Evolutionary conservation across 2,329 filamentous ascomycete species (phyloP).

Genomic region (Aspergillus amoenus): DNA sequence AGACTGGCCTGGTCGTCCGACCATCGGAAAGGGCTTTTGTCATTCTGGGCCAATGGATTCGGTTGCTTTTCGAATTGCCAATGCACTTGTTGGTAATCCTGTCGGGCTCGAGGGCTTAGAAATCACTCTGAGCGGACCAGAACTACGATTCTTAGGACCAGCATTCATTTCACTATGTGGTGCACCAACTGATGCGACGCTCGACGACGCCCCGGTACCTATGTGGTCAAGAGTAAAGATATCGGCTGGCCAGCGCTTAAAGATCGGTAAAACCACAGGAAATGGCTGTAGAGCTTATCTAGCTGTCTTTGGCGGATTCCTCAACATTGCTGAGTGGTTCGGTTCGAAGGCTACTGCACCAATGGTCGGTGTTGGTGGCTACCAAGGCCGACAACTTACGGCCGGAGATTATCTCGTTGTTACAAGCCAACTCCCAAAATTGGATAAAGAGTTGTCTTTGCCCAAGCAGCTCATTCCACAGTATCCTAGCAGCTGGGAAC

Average conservation of each 20-base stretch:
- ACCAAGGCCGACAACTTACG: slow-evolving; percentile 57
- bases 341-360: slow-evolving; percentile 61
- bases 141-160: slow-evolving; percentile 54
- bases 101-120: slow-evolving; percentile 56
- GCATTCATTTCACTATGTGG: slow-evolving; percentile 60
- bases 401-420: slow-evolving; percentile 55
- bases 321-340: slow-evolving; percentile 57
- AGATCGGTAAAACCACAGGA: slow-evolving; percentile 54
- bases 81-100: slow-evolving; percentile 59
- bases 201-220: slow-evolving; percentile 51
- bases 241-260: slow-evolving; percentile 52
- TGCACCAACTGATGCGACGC: slow-evolving; percentile 51
- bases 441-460: slow-evolving; percentile 35
- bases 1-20: slow-evolving; percentile 58
- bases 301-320: slow-evolving; percentile 57
- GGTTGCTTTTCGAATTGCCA: slow-evolving; percentile 58
- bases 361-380: slow-evolving; percentile 58
- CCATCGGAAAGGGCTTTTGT: slow-evolving; percentile 58
- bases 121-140: slow-evolving; percentile 60
- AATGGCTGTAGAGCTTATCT: slow-evolving; percentile 60
- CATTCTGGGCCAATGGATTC: slow-evolving; percentile 63
- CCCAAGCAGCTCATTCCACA: slow-evolving; percentile 49
- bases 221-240: slow-evolving; percentile 59
- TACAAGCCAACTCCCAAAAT: slow-evolving; percentile 37
- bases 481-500: slow-evolving; percentile 53